Evolutionary conservation across 257 asterid genomes (phyloP), one percentile per base, ranked within the genome.

Genomic region (Plantago ovata): DNA sequence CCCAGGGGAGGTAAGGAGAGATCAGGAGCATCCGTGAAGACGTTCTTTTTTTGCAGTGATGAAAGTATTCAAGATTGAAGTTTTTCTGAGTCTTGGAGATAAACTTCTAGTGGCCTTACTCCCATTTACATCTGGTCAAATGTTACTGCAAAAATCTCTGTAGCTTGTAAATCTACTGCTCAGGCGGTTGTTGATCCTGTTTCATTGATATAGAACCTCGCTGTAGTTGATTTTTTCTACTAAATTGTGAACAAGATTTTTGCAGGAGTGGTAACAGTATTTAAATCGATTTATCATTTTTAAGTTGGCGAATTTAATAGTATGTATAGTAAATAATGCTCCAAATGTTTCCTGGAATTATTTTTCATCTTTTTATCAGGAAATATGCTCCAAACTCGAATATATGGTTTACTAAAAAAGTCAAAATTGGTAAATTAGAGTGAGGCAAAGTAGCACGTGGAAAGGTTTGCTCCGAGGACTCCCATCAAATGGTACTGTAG

Each of bases 1-100:
- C 47, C 51, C 22, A 28, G 1, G 70, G 77, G 69, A 68, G 69
- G 64, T 38, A 32, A 51, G 66, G 67, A 70, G 61, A 28, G 67
- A 48, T 45, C 47, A 61, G 69, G 70, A 59, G 65, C 71, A 51
- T 64, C 50, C 1, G 42, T 41, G 60, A 52, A 58, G 59, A 38
- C 44, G 43, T 56, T 58, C 42, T 43, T 24, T 55, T 63, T 75
- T 75, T 70, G 69, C 69, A 38, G 72, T 19, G 53, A n/a, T 41
- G 61, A 54, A 46, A 57, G 43, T 40, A 51, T 33, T 51, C 58
- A 72, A 63, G 70, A 65, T 74, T 65, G 64, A 52, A 67, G 59
- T 62, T 62, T 65, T 64, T 43, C 65, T 44, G 67, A 59, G 62
- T 62, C 55, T 58, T 66, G 66, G 52, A 59, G 40, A 56, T 62